A percentile compares a stretch with the other conserved stretches of the same genome.
phyloP scores from a whole-genome alignment of 2,329 filamentous ascomycete species.

The Raffaelea albimanens region DNA sequence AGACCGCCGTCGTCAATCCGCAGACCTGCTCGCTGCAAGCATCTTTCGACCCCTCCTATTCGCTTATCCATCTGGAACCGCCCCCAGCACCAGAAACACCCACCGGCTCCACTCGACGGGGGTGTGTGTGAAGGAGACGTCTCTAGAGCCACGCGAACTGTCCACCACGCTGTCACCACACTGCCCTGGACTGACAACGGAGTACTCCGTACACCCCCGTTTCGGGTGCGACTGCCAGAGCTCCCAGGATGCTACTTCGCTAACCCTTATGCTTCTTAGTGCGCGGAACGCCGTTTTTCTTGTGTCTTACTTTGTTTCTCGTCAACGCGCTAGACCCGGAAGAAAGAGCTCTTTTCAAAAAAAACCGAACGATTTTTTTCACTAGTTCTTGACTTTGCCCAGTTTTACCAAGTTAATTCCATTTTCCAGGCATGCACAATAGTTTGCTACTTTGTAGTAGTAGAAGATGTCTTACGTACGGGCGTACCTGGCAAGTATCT shows the following conservation, averaged over 20 bases:
- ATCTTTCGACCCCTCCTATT: too few relatives aligned
- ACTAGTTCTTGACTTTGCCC: neutral
- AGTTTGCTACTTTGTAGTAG: neutral
- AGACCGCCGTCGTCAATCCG: slow-evolving; percentile 1
- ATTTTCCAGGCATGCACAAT: neutral
- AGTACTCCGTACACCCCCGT: neutral
- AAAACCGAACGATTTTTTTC: neutral
- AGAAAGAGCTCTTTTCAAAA: neutral
- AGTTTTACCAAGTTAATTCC: neutral
- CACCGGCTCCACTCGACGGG: neutral
- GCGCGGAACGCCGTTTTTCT: slow-evolving; percentile 28
- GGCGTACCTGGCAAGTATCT: neutral
- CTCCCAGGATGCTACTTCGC: slow-evolving; percentile 30
- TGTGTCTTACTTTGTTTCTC: slow-evolving; percentile 20
- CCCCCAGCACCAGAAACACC: too few relatives aligned
- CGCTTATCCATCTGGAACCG: too few relatives aligned
- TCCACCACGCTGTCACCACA: neutral
- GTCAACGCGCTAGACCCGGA: neutral
- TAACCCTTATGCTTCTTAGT: slow-evolving; percentile 29
- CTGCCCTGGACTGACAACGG: neutral
- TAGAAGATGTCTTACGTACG: neutral
- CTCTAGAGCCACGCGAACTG: neutral
- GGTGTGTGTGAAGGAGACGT: neutral
- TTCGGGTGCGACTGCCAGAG: slow-evolving; percentile 22
- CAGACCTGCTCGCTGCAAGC: slow-evolving; percentile 8